Evolutionary conservation across 2,329 filamentous ascomycete species (phyloP).

Genomic region (Trichoderma atroviride): DNA sequence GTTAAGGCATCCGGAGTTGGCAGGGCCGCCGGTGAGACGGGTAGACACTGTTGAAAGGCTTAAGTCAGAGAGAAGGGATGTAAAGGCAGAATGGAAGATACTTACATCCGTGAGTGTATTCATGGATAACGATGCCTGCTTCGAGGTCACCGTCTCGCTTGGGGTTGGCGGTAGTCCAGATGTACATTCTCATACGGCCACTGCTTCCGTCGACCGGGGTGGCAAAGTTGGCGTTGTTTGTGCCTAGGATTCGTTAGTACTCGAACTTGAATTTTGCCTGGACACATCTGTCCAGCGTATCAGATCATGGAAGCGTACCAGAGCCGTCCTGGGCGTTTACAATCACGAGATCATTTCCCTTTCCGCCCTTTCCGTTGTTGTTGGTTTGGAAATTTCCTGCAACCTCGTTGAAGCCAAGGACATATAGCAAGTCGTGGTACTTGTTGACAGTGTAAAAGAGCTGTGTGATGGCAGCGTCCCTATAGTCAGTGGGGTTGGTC

Average conservation of each 20-base stretch:
- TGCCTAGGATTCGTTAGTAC: constrained; percentile 33
- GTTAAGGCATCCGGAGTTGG: constrained; percentile 53
- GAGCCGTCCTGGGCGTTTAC: constrained; percentile 60
- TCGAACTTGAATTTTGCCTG: too few relatives aligned
- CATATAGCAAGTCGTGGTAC: constrained; percentile 62
- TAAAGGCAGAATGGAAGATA: neutral
- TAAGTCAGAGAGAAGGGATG: constrained; percentile 22
- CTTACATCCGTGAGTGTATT: constrained; percentile 56
- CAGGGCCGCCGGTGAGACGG: constrained; percentile 61
- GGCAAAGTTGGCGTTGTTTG: constrained; percentile 62
- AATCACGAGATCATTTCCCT: constrained; percentile 55
- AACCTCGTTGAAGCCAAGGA: constrained; percentile 59
- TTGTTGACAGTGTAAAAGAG: constrained; percentile 63
- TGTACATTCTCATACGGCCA: constrained; percentile 61
- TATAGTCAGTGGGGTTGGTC: constrained; percentile 46
- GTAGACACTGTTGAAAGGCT: constrained; percentile 48
- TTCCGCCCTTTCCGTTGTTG: constrained; percentile 57
- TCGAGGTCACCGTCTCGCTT: constrained; percentile 60
- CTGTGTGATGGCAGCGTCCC: constrained; percentile 59
- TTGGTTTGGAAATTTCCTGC: constrained; percentile 63
- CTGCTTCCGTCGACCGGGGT: constrained; percentile 55
- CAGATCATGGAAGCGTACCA: too few relatives aligned
- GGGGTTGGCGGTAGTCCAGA: constrained; percentile 54
- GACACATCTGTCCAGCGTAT: too few relatives aligned
- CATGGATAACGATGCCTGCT: constrained; percentile 62